Conservation (phyloP, 1,139 yeast genomes). For the Eremothecium gossypii region DNA sequence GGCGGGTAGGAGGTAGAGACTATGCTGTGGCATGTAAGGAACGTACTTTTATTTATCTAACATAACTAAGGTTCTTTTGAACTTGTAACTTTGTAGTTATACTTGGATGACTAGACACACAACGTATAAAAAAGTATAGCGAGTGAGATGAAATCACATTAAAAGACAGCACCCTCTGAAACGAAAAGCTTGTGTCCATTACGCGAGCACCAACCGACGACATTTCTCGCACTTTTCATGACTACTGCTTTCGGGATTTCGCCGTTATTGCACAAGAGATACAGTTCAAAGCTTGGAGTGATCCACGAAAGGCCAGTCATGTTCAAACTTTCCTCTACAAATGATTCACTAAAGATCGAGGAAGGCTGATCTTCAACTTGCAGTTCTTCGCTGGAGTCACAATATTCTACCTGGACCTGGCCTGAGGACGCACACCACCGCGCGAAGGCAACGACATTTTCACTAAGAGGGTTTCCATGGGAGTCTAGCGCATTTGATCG, state of each 20-base stretch:
- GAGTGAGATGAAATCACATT: constrained; percentile 5
- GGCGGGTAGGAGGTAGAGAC: neutral
- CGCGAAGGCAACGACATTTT: constrained; percentile 24
- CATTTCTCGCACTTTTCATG: constrained; percentile 42
- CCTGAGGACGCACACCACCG: constrained; percentile 26
- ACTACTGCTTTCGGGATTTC: constrained; percentile 38
- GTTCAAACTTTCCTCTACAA: constrained; percentile 24
- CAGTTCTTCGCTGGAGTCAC: constrained; percentile 5
- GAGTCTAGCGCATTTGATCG: constrained; percentile 20
- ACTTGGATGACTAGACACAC: neutral
- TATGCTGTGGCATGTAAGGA: neutral
- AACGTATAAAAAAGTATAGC: neutral
- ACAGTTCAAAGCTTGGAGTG: constrained; percentile 49
- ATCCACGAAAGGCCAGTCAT: constrained; percentile 46
- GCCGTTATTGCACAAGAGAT: constrained; percentile 43
- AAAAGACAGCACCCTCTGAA: constrained; percentile 51
- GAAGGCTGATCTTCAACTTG: constrained; percentile 7
- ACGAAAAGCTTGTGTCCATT: constrained; percentile 52
- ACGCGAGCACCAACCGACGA: constrained; percentile 48
- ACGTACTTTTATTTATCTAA: neutral
- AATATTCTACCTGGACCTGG: neutral
- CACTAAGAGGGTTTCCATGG: constrained; percentile 19
- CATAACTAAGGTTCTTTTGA: neutral
- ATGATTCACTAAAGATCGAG: neutral
- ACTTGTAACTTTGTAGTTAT: constrained; percentile 1